These are phyloP conservation scores for Jasminum sambac DNA, from an alignment of 257 asterid genomes.

Conservation along the genomic window DNA sequence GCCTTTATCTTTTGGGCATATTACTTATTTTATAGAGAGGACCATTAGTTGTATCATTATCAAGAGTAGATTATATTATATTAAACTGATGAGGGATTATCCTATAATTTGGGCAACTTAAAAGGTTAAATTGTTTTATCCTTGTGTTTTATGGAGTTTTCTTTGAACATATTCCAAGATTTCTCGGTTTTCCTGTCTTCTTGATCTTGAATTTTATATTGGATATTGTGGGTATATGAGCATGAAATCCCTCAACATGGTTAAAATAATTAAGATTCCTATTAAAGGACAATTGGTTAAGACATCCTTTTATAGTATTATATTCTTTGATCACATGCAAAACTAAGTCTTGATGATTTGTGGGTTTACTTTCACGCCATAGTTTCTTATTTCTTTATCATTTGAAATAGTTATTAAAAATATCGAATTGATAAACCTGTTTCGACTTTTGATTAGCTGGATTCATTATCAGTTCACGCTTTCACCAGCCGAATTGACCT, in stretches of 20 bases:
- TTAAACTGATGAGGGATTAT: constrained; percentile 11
- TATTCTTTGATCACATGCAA: constrained; percentile 74
- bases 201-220: constrained; percentile 37
- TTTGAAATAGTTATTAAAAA: constrained; percentile 36
- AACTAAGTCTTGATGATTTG: constrained; percentile 35
- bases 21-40: constrained; percentile 7
- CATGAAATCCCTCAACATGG: constrained; percentile 47
- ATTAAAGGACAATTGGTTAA: constrained; percentile 48
- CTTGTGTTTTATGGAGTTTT: constrained; percentile 43
- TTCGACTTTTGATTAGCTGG: constrained; percentile 48
- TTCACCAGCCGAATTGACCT: constrained; percentile 39
- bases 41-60: background rate
- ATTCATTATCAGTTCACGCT: constrained; percentile 37
- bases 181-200: constrained; percentile 33
- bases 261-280: constrained; percentile 61
- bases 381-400: constrained; percentile 28
- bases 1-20: background rate
- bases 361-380: constrained; percentile 36
- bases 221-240: constrained; percentile 30
- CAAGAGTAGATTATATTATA: constrained; percentile 15
- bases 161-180: constrained; percentile 40
- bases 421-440: constrained; percentile 42
- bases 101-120: constrained; percentile 31
- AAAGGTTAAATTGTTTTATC: constrained; percentile 47
- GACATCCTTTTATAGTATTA: constrained; percentile 47